Percentiles rank a stretch among this genome's conserved stretches.
Conservation (phyloP, 192 early-diverging fungal genomes). For the Backusella westeae region DNA sequence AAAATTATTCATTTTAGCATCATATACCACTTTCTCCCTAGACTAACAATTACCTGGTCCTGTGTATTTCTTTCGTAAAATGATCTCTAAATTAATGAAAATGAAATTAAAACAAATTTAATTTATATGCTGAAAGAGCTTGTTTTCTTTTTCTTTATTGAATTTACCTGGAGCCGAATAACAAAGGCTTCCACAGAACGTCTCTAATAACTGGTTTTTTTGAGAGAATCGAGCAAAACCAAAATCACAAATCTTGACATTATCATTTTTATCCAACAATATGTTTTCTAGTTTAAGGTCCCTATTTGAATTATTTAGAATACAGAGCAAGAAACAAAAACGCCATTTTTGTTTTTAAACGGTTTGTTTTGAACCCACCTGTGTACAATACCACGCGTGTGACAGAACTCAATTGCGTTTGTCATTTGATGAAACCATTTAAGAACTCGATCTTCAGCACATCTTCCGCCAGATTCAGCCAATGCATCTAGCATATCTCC, state of each 20-base stretch:
- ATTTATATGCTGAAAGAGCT: neutral
- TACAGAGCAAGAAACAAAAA: neutral
- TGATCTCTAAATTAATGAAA: constrained; percentile 55
- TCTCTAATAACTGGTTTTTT: constrained; percentile 55
- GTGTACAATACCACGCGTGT: constrained; percentile 51
- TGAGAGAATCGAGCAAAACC: constrained; percentile 61
- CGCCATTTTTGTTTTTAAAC: neutral
- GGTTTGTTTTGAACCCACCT: constrained; percentile 17
- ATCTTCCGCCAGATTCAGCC: constrained; percentile 38
- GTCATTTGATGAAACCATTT: constrained; percentile 50
- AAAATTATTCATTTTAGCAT: constrained; percentile 32
- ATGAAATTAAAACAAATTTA: neutral
- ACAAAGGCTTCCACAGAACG: constrained; percentile 63
- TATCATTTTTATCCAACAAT: constrained; percentile 50
- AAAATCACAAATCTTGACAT: constrained; percentile 63
- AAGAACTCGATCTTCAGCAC: constrained; percentile 39
- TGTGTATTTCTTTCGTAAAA: constrained; percentile 69
- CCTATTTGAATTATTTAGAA: constrained; percentile 13
- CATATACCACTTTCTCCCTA: neutral
- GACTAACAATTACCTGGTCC: constrained; percentile 56
- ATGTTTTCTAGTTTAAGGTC: constrained; percentile 64
- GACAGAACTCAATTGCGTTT: constrained; percentile 48
- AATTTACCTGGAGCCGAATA: constrained; percentile 73
- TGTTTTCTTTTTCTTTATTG: too few relatives aligned
- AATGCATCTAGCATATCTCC: constrained; percentile 61